phyloP scores from a whole-genome alignment of 352 stramenopile species.

The Globisporangium parvum region DNA sequence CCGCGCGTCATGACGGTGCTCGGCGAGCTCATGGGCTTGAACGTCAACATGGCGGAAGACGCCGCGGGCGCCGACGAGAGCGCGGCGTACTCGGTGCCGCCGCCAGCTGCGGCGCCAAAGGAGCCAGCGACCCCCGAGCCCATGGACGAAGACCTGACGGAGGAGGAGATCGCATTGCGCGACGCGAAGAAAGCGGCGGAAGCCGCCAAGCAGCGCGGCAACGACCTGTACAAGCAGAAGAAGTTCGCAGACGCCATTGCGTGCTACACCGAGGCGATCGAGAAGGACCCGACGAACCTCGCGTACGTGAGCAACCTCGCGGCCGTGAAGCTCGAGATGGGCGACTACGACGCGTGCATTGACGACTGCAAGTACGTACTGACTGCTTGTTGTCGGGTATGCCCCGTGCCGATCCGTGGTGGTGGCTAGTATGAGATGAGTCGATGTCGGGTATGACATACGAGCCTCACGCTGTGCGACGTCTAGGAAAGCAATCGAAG shows the following conservation, averaged over 20 bases:
- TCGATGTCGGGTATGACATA: too few species aligned
- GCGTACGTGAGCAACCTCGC: slow-evolving; percentile 97
- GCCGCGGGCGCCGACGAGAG: slow-evolving; percentile 34
- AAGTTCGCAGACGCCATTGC: slow-evolving; percentile 92
- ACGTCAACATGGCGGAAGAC: slow-evolving; percentile 62
- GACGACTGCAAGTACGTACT: slow-evolving; percentile 83
- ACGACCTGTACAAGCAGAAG: slow-evolving; percentile 97
- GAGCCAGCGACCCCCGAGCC: slow-evolving; percentile 47
- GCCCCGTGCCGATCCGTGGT: too few species aligned
- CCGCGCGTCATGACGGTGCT: slow-evolving; percentile 84
- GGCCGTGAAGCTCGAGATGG: slow-evolving; percentile 95
- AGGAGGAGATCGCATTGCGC: slow-evolving; percentile 75
- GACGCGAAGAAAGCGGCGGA: slow-evolving; percentile 68
- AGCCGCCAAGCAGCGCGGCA: slow-evolving; percentile 93
- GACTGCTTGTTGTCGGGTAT: too few species aligned
- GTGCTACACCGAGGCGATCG: slow-evolving; percentile 95
- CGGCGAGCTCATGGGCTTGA: slow-evolving; percentile 79
- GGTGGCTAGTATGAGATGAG: too few species aligned
- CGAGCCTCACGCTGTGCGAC: too few species aligned
- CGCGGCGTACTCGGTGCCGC: slow-evolving; percentile 16
- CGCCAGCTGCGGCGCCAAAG: slow-evolving; percentile 15
- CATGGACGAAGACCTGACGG: slow-evolving; percentile 81
- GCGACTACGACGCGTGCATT: slow-evolving; percentile 94
- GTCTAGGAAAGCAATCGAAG: slow-evolving; percentile 89
- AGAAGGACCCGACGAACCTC: slow-evolving; percentile 95